These are phyloP conservation scores for Xylaria sp. DNA, from an alignment of 2,329 filamentous ascomycete genomes.

Conservation along the genomic window DNA sequence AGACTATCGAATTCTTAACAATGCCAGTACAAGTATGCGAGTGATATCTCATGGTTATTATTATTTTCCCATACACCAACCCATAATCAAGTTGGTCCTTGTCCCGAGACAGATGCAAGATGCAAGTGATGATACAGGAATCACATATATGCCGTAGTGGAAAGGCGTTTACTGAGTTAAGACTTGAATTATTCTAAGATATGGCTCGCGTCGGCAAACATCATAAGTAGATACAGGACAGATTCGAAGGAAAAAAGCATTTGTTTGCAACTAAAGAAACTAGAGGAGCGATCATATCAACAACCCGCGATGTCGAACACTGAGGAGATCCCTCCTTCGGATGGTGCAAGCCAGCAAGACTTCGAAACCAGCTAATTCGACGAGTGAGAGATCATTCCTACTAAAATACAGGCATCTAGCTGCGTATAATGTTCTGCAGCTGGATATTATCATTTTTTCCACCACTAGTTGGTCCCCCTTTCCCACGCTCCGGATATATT, in stretches of 20 bases:
- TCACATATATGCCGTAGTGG: neutral
- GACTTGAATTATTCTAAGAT: constrained; percentile 22
- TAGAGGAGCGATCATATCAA: constrained; percentile 27
- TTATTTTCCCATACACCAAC: too few relatives aligned
- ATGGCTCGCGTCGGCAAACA: constrained; percentile 28
- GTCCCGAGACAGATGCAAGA: neutral
- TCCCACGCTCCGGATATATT: constrained; percentile 31
- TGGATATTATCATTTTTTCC: constrained; percentile 28
- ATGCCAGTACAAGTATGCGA: too few relatives aligned
- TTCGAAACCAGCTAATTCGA: constrained; percentile 18
- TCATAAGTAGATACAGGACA: constrained; percentile 24
- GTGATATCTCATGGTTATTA: too few relatives aligned
- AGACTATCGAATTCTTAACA: too few relatives aligned
- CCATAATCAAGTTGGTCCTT: too few relatives aligned
- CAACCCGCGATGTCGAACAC: constrained; percentile 24
- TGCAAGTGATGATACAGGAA: neutral
- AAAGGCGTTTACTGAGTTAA: too few relatives aligned
- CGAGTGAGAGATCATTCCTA: constrained; percentile 23
- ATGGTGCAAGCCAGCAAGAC: constrained; percentile 24
- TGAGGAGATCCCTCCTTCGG: constrained; percentile 20
- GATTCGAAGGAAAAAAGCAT: constrained; percentile 27
- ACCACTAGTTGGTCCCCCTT: constrained; percentile 26
- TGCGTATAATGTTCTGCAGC: constrained; percentile 24
- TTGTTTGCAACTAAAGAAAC: constrained; percentile 32
- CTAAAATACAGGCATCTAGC: constrained; percentile 36